phyloP scores from a whole-genome alignment of 2,329 filamentous ascomycete genomes.

The Beauveria australis region DNA sequence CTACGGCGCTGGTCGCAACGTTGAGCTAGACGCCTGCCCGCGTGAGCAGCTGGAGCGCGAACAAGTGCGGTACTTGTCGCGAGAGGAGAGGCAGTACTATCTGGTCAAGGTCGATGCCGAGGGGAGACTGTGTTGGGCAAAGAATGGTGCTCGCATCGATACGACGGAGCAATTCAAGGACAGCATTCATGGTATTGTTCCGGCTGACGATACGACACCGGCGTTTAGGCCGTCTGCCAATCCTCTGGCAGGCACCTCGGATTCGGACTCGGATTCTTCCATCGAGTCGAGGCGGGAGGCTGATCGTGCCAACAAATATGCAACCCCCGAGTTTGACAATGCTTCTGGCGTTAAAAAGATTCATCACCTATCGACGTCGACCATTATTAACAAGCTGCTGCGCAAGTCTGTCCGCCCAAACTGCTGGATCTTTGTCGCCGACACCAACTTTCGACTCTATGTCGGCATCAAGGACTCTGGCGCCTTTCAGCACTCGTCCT shows the following conservation, averaged over 20 bases:
- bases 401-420: slow-evolving; percentile 75
- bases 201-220: slow-evolving; percentile 50
- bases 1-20: slow-evolving; percentile 61
- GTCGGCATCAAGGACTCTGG: slow-evolving; percentile 85
- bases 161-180: slow-evolving; percentile 71
- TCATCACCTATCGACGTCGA: slow-evolving; percentile 60
- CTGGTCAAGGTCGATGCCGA: slow-evolving; percentile 66
- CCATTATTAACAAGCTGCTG: slow-evolving; percentile 70
- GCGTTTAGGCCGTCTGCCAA: slow-evolving; percentile 30
- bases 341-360: slow-evolving; percentile 46
- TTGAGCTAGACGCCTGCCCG: slow-evolving; percentile 65
- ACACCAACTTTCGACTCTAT: slow-evolving; percentile 77
- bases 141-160: slow-evolving; percentile 69
- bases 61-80: slow-evolving; percentile 73
- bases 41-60: slow-evolving; percentile 68
- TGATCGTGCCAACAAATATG: slow-evolving; percentile 55
- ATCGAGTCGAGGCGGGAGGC: slow-evolving; percentile 44
- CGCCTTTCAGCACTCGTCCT: slow-evolving; percentile 85
- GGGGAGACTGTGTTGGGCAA: slow-evolving; percentile 78
- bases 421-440: slow-evolving; percentile 89
- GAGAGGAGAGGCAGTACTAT: slow-evolving; percentile 75
- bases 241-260: slow-evolving; percentile 15
- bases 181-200: slow-evolving; percentile 67
- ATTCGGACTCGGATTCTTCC: slow-evolving; percentile 30
- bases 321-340: slow-evolving; percentile 53